phyloP scores from a whole-genome alignment of 352 stramenopile genomes.

The Pythium folliculosum region DNA sequence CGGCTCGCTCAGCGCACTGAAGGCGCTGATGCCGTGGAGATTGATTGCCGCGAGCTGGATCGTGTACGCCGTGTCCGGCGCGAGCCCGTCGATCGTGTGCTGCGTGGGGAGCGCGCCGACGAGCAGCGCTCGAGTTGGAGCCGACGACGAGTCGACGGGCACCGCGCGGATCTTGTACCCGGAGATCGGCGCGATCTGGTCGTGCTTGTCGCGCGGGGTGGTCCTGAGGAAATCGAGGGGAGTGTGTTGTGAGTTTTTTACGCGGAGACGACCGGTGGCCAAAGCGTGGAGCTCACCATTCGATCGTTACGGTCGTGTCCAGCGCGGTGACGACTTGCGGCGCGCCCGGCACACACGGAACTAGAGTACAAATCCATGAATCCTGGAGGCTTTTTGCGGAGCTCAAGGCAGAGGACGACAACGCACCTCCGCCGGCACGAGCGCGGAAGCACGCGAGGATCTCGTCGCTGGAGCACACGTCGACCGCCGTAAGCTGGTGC shows the following conservation, averaged over 20 bases:
- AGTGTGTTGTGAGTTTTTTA: too few species aligned
- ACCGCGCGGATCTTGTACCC: constrained; percentile 55
- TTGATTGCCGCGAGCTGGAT: constrained; percentile 54
- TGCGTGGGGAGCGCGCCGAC: constrained; percentile 35
- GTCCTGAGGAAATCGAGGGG: too few species aligned
- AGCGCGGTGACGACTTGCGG: constrained; percentile 26
- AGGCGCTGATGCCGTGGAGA: constrained; percentile 58
- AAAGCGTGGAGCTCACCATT: constrained; percentile 31
- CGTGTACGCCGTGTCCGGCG: constrained; percentile 44
- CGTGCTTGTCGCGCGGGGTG: constrained; percentile 18
- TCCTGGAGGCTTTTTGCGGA: neutral
- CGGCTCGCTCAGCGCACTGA: constrained; percentile 37
- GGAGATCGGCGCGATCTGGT: constrained; percentile 61
- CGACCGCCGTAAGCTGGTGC: constrained; percentile 61
- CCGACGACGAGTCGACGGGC: constrained; percentile 14
- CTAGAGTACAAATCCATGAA: constrained; percentile 20
- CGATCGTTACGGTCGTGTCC: constrained; percentile 32
- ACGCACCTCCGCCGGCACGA: constrained; percentile 41
- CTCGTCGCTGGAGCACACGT: constrained; percentile 49
- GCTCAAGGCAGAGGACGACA: too few species aligned
- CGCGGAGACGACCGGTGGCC: too few species aligned
- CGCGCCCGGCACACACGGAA: constrained; percentile 34
- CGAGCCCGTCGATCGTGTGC: constrained; percentile 33
- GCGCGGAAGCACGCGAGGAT: constrained; percentile 50
- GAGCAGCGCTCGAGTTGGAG: constrained; percentile 26